Percentiles rank a stretch among this genome's conserved stretches.
Evolutionary conservation across 441 rosid genomes (phyloP).

Genomic region (Pelargonium fulgidum): DNA sequence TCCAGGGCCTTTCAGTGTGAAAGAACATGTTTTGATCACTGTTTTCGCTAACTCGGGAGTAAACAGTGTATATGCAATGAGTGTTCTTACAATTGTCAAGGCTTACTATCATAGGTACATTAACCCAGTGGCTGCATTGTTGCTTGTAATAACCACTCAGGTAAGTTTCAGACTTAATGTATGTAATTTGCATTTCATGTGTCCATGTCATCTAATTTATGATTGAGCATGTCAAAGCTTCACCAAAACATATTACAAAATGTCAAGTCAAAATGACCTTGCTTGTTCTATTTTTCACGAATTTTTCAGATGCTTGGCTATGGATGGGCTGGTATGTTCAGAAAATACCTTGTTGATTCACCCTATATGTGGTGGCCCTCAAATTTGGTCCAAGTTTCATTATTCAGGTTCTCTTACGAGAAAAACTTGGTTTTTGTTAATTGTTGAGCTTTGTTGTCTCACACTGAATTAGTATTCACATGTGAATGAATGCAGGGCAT

Average conservation of each 20-base stretch:
- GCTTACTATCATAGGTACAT: conserved; percentile 25
- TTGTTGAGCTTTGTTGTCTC: background rate
- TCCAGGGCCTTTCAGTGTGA: conserved; percentile 33
- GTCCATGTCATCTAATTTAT: background rate
- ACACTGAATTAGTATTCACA: background rate
- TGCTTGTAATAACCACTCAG: conserved; percentile 42
- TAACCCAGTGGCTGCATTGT: conserved; percentile 15
- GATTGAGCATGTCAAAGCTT: background rate
- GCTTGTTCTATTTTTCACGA: background rate
- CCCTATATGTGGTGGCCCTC: conserved; percentile 94
- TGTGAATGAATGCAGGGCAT: conserved; percentile 38
- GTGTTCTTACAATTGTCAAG: conserved; percentile 25
- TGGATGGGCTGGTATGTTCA: conserved; percentile 84
- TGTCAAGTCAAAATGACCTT: background rate
- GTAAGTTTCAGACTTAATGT: conserved; percentile 17
- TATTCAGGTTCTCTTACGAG: conserved; percentile 40
- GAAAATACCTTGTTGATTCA: conserved; percentile 65
- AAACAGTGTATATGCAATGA: conserved; percentile 18
- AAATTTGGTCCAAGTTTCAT: conserved; percentile 67
- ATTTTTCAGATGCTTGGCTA: conserved; percentile 62
- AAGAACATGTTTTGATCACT: conserved; percentile 30
- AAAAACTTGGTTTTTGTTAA: background rate
- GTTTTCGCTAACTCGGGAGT: conserved; percentile 29
- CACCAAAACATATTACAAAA: background rate
- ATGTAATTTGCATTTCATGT: background rate